These are phyloP conservation scores for Kandelia obovata DNA, from an alignment of 345 rosid genomes.

Conservation along the genomic window DNA sequence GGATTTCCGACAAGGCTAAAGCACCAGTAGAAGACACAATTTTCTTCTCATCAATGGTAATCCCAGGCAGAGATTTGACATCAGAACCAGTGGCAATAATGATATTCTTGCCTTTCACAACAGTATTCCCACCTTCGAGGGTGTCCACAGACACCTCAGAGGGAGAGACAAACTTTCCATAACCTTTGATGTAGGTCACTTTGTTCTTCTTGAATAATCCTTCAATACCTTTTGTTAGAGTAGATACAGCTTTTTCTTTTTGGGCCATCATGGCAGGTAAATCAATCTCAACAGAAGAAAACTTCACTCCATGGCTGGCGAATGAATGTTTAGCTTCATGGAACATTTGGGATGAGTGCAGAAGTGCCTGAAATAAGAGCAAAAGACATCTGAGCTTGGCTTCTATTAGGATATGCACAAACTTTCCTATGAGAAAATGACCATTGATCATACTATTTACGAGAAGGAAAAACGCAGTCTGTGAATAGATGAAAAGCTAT, in stretches of 20 bases:
- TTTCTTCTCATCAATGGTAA: slow-evolving; percentile 87
- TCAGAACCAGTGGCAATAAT: slow-evolving; percentile 95
- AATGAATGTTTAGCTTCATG: slow-evolving; percentile 90
- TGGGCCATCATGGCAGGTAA: slow-evolving; percentile 97
- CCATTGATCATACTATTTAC: too few species aligned
- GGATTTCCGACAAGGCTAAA: slow-evolving; percentile 62
- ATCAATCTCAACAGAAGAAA: slow-evolving; percentile 85
- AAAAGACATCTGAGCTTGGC: not conserved
- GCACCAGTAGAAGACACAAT: slow-evolving; percentile 98
- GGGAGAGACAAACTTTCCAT: slow-evolving; percentile 85
- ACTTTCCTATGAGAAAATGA: not conserved
- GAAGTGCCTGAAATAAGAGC: slow-evolving; percentile 62
- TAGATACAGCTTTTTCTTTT: slow-evolving; percentile 87
- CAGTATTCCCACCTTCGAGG: slow-evolving; percentile 63
- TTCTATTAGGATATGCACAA: slow-evolving; percentile 8
- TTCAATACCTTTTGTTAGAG: slow-evolving; percentile 85
- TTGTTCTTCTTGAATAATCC: slow-evolving; percentile 98
- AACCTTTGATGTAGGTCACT: slow-evolving; percentile 89
- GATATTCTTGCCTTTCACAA: slow-evolving; percentile 87
- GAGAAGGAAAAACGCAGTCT: too few species aligned
- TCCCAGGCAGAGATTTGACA: slow-evolving; percentile 91
- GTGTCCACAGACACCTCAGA: slow-evolving; percentile 88
- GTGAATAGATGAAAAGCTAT: too few species aligned
- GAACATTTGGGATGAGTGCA: slow-evolving; percentile 98
- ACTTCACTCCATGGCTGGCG: slow-evolving; percentile 77